These are phyloP conservation scores for Arabis hirsuta DNA, from an alignment of 345 rosid genomes.

Conservation along the genomic window DNA sequence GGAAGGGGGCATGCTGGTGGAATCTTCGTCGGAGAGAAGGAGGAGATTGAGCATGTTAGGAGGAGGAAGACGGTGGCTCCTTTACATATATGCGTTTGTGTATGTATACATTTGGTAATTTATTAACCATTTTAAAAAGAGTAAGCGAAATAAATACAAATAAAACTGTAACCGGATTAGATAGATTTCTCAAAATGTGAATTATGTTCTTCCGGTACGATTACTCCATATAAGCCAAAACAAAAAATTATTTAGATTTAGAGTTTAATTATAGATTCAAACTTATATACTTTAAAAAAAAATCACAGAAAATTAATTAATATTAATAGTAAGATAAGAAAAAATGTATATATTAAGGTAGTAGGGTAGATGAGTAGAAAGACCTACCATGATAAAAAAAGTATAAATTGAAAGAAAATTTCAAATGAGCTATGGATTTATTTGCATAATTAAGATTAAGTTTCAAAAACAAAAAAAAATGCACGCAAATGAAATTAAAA, in stretches of 20 bases:
- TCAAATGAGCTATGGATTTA: too few species aligned
- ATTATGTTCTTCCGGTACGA: not conserved
- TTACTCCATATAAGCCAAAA: too few species aligned
- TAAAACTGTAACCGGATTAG: not conserved
- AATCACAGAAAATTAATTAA: too few species aligned
- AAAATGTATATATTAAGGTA: too few species aligned
- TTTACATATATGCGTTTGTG: slow-evolving; percentile 30
- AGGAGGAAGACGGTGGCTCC: slow-evolving; percentile 38
- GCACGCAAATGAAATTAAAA: too few species aligned
- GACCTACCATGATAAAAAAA: not conserved
- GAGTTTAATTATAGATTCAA: not conserved
- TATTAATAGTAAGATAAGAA: not conserved
- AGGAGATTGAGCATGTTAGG: slow-evolving; percentile 64
- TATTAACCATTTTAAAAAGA: too few species aligned
- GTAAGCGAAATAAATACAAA: not conserved
- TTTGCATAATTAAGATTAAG: too few species aligned
- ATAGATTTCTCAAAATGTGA: not conserved
- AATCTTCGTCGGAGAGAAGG: slow-evolving; percentile 42
- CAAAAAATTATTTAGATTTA: not conserved
- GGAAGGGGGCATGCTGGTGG: slow-evolving; percentile 48
- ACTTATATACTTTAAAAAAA: not conserved
- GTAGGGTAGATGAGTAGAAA: too few species aligned
- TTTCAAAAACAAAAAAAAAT: too few species aligned
- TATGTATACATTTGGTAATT: slow-evolving; percentile 34
- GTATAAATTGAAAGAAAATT: not conserved